Percentiles rank a stretch among this genome's conserved stretches.
Conservation (phyloP, 805 yeast genomes). For the Myxozyma monticola region DNA sequence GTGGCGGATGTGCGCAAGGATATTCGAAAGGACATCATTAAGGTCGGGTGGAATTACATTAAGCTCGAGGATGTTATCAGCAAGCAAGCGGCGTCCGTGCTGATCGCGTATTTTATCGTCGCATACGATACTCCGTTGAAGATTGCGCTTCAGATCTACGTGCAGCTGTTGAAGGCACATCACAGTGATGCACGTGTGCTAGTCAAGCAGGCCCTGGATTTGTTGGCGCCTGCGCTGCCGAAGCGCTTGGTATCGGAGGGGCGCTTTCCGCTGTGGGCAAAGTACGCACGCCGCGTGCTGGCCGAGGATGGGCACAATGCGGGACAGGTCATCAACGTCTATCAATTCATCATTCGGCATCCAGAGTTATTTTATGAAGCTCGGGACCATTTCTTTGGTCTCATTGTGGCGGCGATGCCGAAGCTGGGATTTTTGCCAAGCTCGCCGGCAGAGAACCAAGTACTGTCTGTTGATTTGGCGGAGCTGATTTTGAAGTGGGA, state of each 20-base stretch:
- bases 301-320: constrained; percentile 88
- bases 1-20: constrained; percentile 60
- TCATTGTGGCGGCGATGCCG: constrained; percentile 89
- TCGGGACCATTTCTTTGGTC: constrained; percentile 84
- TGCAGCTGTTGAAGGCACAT: constrained; percentile 80
- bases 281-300: constrained; percentile 90
- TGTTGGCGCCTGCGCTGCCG: constrained; percentile 67
- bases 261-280: constrained; percentile 66
- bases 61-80: constrained; percentile 84
- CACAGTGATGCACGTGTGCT: constrained; percentile 80
- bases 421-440: constrained; percentile 76
- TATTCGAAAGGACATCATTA: constrained; percentile 72
- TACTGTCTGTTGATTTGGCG: constrained; percentile 84
- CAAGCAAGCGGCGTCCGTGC: constrained; percentile 89
- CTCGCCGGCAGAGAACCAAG: constrained; percentile 68
- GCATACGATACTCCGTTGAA: constrained; percentile 86
- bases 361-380: constrained; percentile 81
- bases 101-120: constrained; percentile 81
- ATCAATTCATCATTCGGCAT: constrained; percentile 84
- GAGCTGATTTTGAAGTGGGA: constrained; percentile 89
- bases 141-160: constrained; percentile 88
- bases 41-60: constrained; percentile 91
- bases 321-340: constrained; percentile 80
- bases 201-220: constrained; percentile 83
- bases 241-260: constrained; percentile 27